phyloP scores from a whole-genome alignment of 495 filamentous ascomycete genomes.

The Aspergillus biplanus region DNA sequence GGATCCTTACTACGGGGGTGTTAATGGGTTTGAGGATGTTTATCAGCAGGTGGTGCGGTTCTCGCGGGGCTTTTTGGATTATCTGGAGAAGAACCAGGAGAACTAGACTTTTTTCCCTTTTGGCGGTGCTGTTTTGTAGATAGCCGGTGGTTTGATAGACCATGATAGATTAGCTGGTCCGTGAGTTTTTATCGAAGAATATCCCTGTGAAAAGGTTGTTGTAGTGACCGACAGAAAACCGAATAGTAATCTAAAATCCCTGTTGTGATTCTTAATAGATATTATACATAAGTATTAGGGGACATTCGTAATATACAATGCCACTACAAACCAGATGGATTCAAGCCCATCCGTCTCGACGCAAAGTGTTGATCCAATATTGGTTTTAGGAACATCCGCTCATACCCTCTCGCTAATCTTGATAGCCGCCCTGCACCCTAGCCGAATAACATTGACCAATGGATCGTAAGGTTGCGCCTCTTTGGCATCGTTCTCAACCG shows the following conservation, averaged over 20 bases:
- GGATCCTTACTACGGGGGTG: slow-evolving; percentile 91
- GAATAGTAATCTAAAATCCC: too few species aligned
- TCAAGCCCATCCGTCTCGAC: slow-evolving; percentile 27
- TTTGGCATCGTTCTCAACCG: slow-evolving; percentile 88
- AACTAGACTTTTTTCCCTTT: slow-evolving; percentile 11
- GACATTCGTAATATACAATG: neutral
- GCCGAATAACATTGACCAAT: slow-evolving; percentile 83
- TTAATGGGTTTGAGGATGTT: slow-evolving; percentile 80
- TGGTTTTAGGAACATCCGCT: slow-evolving; percentile 19
- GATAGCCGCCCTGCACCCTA: slow-evolving; percentile 88
- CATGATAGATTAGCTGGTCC: slow-evolving; percentile 4
- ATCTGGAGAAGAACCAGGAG: slow-evolving; percentile 37
- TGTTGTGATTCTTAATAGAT: neutral
- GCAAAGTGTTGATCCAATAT: slow-evolving; percentile 34
- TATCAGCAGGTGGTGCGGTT: slow-evolving; percentile 84
- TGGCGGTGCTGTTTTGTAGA: slow-evolving; percentile 6
- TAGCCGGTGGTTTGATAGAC: slow-evolving; percentile 26
- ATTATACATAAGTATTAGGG: slow-evolving; percentile 14
- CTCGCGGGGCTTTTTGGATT: slow-evolving; percentile 71
- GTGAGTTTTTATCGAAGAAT: slow-evolving; percentile 2
- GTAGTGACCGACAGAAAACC: too few species aligned
- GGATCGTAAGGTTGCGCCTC: slow-evolving; percentile 86
- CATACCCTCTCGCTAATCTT: slow-evolving; percentile 87
- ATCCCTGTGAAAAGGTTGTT: neutral
- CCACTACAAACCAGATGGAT: neutral